Percentiles rank a stretch among this genome's conserved stretches.
These are phyloP conservation scores for Phytophthora hibernalis DNA, from an alignment of 352 stramenopile species.

Conservation along the genomic window DNA sequence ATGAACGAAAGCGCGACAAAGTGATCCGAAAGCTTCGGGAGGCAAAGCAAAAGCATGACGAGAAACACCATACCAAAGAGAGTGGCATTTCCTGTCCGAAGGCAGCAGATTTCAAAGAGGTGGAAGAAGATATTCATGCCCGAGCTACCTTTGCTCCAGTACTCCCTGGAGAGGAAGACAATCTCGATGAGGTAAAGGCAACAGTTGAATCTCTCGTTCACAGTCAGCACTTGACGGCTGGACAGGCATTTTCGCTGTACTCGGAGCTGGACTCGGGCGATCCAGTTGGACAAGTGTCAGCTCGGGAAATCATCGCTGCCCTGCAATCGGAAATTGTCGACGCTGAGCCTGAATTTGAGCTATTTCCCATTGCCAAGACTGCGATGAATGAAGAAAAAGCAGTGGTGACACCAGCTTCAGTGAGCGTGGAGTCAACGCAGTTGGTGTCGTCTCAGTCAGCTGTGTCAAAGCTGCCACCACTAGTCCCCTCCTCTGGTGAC, in stretches of 20 bases:
- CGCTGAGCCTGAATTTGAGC: slow-evolving; percentile 26
- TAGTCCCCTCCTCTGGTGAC: slow-evolving; percentile 10
- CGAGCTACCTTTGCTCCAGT: slow-evolving; percentile 32
- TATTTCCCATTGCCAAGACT: slow-evolving; percentile 33
- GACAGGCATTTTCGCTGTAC: slow-evolving; percentile 76
- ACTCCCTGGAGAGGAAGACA: slow-evolving; percentile 33
- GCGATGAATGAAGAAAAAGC: slow-evolving; percentile 14
- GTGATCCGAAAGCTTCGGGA: slow-evolving; percentile 27
- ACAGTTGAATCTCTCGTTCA: slow-evolving; percentile 77
- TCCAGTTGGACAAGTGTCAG: slow-evolving; percentile 45
- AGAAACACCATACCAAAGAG: slow-evolving; percentile 24
- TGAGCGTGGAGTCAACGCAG: slow-evolving; percentile 9
- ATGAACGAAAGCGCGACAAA: slow-evolving; percentile 35
- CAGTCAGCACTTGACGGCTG: slow-evolving; percentile 52
- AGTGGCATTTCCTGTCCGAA: slow-evolving; percentile 8
- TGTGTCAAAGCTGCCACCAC: slow-evolving; percentile 21
- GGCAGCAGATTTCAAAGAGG: slow-evolving; percentile 13
- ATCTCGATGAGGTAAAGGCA: slow-evolving; percentile 54
- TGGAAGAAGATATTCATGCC: slow-evolving; percentile 38
- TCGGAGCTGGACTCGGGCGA: slow-evolving; percentile 66
- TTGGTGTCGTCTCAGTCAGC: slow-evolving; percentile 5
- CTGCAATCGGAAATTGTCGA: slow-evolving; percentile 55
- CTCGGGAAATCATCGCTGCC: slow-evolving; percentile 60
- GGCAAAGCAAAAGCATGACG: slow-evolving; percentile 34
- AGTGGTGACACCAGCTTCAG: neutral